phyloP scores from a whole-genome alignment of 306 rosid genomes.

The Corylus avellana region DNA sequence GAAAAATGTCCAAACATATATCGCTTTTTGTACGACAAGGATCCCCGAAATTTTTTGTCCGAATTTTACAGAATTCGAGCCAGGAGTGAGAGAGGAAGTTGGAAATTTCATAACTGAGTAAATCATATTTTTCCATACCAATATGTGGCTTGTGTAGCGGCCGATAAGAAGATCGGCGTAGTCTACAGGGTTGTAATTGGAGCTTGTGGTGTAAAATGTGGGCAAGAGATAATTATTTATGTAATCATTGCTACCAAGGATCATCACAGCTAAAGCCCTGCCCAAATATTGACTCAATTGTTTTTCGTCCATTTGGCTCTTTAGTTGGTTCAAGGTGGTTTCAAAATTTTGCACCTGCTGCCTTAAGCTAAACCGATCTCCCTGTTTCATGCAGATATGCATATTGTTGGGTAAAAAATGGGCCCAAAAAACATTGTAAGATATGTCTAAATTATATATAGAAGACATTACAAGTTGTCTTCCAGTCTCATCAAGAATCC shows the following conservation, averaged over 20 bases:
- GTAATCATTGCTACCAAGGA: constrained; percentile 45
- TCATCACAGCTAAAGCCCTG: constrained; percentile 26
- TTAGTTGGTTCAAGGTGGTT: constrained; percentile 32
- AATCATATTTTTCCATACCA: constrained; percentile 14
- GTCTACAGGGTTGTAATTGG: constrained; percentile 11
- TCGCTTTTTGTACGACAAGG: no score
- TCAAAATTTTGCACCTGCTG: constrained; percentile 38
- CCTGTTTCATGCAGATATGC: constrained; percentile 27
- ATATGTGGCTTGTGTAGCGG: constrained; percentile 16
- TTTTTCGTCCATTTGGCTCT: constrained; percentile 26
- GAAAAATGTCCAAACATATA: no score
- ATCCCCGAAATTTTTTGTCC: no score
- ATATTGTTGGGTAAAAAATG: background rate
- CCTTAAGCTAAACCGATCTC: constrained; percentile 27
- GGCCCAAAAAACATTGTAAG: background rate
- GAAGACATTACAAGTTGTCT: constrained; percentile 22
- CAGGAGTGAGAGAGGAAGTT: no score
- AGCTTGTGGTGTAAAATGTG: constrained; percentile 22
- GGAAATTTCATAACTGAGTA: no score
- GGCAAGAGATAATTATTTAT: constrained; percentile 43
- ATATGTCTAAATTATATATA: background rate
- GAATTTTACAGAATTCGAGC: no score
- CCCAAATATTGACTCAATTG: constrained; percentile 35
- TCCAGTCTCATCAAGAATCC: constrained; percentile 43
- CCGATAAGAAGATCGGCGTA: constrained; percentile 35